Base-by-base conservation (phyloP, 1,284 basidiomycete species). In the Cryptococcus sp. region DNA sequence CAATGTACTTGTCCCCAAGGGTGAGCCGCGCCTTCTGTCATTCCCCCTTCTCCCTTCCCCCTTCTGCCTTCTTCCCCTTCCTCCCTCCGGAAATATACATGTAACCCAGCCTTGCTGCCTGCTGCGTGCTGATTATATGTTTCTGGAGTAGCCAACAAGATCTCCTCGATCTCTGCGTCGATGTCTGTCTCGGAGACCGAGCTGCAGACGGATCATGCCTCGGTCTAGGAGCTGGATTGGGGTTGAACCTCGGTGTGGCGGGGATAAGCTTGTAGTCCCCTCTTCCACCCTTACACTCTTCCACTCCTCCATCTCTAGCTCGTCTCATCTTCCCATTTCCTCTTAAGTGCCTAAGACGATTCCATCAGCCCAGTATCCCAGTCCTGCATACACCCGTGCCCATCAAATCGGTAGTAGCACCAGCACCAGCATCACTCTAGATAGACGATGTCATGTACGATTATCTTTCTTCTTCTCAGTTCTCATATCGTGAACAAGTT, bases 1-100 rank as follows among this genome's bases (percentile, higher is more conserved):
- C 44, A 61, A 56, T 66, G 64, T 45, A 56, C 38, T 38, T 66
- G 64, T 46, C 15, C 47, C 17, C 47, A 60, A 16, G 64, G 64
- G 59, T 61, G 45, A 55, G 62, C 61, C 17, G 6, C 20, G 6
- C 5, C 41, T 5, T 20, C 13, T 13, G 17, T n/a, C 39, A 41
- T 41, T 41, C 39, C 11, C n/a, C 39, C 39, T 41, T 11, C 39
- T n/a, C 39, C 39, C n/a, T n/a, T 41, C 39, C 39, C 13, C 16
- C 41, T 17, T 17, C 41, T 13, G 13, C 13, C 20, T 13, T 44
- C 13, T 13, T 13, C 5, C 13, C 16, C 20, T 44, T 44, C 41
- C 16, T n/a, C 5, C 20, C 41, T 20, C n/a, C n/a, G n/a, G n/a
- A n/a, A n/a, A 44, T 44, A 5, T 20, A 17, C 41, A n/a, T 44